Conservation (phyloP, 148 eudicot genomes). For the Arctostaphylos glauca region DNA sequence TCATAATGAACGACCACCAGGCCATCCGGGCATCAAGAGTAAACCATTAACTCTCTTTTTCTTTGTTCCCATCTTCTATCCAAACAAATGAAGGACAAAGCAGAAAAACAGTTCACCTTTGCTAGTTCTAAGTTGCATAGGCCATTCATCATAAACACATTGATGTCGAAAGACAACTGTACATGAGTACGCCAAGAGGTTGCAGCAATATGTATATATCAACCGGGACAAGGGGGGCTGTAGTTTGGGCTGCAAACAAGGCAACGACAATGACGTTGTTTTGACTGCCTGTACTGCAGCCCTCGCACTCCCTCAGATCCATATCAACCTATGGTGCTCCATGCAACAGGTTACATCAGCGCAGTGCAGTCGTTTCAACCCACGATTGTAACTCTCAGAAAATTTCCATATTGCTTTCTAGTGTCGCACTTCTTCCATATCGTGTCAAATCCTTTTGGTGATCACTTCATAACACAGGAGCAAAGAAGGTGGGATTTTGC, state of each 20-base stretch:
- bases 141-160: slow-evolving; percentile 38
- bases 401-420: slow-evolving; percentile 55
- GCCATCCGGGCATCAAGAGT: not conserved
- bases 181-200: slow-evolving; percentile 75
- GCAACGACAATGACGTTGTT: too few relatives aligned
- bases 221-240: too few relatives aligned
- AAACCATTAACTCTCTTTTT: not conserved
- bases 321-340: slow-evolving; percentile 43
- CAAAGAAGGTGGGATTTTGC: slow-evolving; percentile 69
- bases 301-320: too few relatives aligned
- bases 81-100: not conserved
- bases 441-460: slow-evolving; percentile 69
- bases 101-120: not conserved
- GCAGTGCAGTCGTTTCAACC: slow-evolving; percentile 60
- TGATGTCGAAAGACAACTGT: slow-evolving; percentile 46
- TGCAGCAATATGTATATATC: slow-evolving; percentile 60
- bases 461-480: slow-evolving; percentile 55
- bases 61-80: not conserved
- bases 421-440: slow-evolving; percentile 75
- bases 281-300: too few relatives aligned
- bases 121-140: not conserved
- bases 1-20: not conserved
- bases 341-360: slow-evolving; percentile 62
- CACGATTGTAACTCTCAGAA: slow-evolving; percentile 75
- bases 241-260: too few relatives aligned